phyloP scores from a whole-genome alignment of 768 basidiomycete genomes.

The Rhodotorula diobovata region DNA sequence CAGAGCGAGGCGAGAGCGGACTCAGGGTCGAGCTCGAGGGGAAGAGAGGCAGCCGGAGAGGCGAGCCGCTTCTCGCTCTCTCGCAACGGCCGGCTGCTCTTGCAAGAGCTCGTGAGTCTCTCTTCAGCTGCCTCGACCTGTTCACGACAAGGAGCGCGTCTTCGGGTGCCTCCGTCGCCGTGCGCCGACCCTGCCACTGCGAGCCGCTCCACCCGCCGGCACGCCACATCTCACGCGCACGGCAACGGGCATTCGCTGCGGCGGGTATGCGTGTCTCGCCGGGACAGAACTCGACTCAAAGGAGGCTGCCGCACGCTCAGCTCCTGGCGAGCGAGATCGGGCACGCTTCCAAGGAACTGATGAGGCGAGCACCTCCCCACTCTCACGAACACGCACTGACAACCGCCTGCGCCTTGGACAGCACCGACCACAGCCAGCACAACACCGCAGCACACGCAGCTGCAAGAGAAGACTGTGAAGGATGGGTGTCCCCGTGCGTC shows the following conservation, averaged over 20 bases:
- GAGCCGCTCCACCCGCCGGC: not conserved
- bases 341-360: too few relatives aligned
- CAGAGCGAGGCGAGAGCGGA: not conserved
- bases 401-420: not conserved
- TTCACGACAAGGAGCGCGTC: too few relatives aligned
- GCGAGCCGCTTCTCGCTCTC: not conserved
- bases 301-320: too few relatives aligned
- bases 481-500: slow-evolving; percentile 4
- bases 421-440: not conserved
- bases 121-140: too few relatives aligned
- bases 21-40: not conserved
- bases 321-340: too few relatives aligned
- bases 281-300: too few relatives aligned
- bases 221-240: not conserved
- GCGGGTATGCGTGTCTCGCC: too few relatives aligned
- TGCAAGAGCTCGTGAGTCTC: not conserved
- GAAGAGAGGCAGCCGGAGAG: too few relatives aligned
- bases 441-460: too few relatives aligned
- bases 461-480: too few relatives aligned
- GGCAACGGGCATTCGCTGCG: too few relatives aligned
- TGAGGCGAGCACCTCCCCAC: not conserved
- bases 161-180: not conserved
- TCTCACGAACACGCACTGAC: not conserved
- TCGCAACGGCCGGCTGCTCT: not conserved
- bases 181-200: too few relatives aligned